Evolutionary conservation across 352 stramenopile genomes (phyloP), one percentile per base, ranked within the genome.

Genomic region (Pythium plurisporium): DNA sequence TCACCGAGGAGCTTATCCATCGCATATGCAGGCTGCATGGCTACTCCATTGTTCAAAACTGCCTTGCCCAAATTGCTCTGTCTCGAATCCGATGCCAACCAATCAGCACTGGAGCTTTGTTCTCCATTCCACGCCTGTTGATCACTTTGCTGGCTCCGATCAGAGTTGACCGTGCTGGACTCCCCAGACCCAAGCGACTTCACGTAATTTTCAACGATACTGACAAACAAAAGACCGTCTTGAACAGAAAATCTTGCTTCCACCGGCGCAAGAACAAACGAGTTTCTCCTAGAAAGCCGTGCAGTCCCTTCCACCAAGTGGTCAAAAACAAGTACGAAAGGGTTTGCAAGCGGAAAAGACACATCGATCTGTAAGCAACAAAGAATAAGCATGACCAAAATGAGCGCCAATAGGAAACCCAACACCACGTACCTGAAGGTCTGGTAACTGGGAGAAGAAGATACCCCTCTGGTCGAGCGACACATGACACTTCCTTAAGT

Each of bases 191-290:
- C 52, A 5, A 55, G 19, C 26, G 72, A 79, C 30, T 72, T 67
- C n/a, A 91, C 33, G 53, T 93, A 95, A 49, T 92, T 95, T 67
- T 95, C 86, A 23, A 82, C 68, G 48, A 95, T 94, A 43, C 85
- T 86, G 34, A 89, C 59, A 55, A 95, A 92, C 45, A 95, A 58
- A 46, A 88, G 78, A 14, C 72, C 72, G 44, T 95, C 86, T 73
- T 95, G 86, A 29, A 95, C 82, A 17, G 86, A 95, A 53, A 95
- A 90, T 14, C 86, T 80, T 4, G 79, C 85, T 57, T 95, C 86
- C 5, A 95, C 82, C 19, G 86, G 86, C 17, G 78, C 81, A 20
- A 94, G 54, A 27, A 91, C 79, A 42, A 91, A 90, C 9, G 86
- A 90, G 41, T 94, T 89, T 12, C 86, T 70, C 34, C 82, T 67